Evolutionary conservation across 495 filamentous ascomycete genomes (phyloP).

Genomic region (Lasiosphaeris hirsuta): DNA sequence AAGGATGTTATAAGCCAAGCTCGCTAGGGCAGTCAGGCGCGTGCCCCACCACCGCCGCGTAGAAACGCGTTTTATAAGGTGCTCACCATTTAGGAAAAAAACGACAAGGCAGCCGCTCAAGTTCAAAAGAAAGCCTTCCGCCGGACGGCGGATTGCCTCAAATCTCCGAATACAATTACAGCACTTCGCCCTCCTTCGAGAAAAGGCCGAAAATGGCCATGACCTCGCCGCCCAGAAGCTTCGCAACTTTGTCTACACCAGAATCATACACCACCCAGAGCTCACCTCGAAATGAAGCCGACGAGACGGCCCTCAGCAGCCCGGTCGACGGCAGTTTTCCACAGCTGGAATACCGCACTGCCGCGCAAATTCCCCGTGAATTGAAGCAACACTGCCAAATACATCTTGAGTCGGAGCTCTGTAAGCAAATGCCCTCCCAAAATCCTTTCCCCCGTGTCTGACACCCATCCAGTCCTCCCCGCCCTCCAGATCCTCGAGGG

Average conservation of each 20-base stretch:
- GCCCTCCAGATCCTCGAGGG: constrained; percentile 66
- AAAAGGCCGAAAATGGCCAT: neutral
- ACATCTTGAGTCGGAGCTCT: constrained; percentile 73
- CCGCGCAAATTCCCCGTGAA: constrained; percentile 37
- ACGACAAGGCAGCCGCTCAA: no score
- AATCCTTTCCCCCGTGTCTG: neutral
- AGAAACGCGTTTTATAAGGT: neutral
- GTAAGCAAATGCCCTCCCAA: constrained; percentile 37
- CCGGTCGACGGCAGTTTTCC: neutral
- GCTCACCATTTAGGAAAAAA: neutral
- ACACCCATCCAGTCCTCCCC: constrained; percentile 52
- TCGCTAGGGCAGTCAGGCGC: neutral
- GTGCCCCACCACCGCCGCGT: constrained; percentile 7
- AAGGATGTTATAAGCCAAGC: neutral
- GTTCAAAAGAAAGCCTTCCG: no score
- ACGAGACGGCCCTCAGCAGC: constrained; percentile 5
- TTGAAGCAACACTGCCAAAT: constrained; percentile 64
- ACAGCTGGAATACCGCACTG: neutral
- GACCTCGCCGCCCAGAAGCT: neutral
- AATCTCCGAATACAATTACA: neutral
- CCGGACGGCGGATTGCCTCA: neutral
- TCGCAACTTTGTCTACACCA: constrained; percentile 3
- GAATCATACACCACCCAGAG: neutral
- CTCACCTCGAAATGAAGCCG: neutral
- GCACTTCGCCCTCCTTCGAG: neutral